Percentiles rank a stretch among this genome's conserved stretches.
phyloP scores from a whole-genome alignment of 192 early-diverging fungal species.

The Coemansia sp. region DNA sequence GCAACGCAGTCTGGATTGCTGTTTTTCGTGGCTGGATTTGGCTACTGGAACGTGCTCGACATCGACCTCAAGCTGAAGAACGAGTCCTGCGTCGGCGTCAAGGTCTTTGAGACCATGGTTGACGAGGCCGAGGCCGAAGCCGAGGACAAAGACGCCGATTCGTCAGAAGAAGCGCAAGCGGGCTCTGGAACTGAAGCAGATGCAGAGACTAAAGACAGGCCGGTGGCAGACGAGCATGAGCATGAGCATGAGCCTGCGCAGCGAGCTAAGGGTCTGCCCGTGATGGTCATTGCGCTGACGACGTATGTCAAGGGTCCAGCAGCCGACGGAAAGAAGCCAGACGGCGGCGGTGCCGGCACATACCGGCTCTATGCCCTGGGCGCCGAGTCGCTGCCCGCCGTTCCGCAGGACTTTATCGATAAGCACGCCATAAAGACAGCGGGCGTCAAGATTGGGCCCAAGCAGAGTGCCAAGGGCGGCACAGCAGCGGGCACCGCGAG shows the following conservation, averaged over 20 bases:
- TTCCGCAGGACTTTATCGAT: constrained; percentile 33
- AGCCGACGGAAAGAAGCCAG: constrained; percentile 2
- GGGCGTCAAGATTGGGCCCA: neutral
- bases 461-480: no score
- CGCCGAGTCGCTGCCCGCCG: constrained; percentile 31
- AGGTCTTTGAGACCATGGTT: constrained; percentile 43
- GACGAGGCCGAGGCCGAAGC: neutral
- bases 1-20: constrained; percentile 42
- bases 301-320: constrained; percentile 44
- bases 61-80: constrained; percentile 30
- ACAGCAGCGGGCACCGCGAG: neutral
- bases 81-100: constrained; percentile 50
- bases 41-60: constrained; percentile 52
- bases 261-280: constrained; percentile 15
- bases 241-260: constrained; percentile 4
- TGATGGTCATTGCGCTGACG: constrained; percentile 38
- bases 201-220: no score
- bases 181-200: neutral
- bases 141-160: neutral
- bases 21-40: constrained; percentile 50
- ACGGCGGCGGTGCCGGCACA: constrained; percentile 16
- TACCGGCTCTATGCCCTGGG: constrained; percentile 48
- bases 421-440: constrained; percentile 14
- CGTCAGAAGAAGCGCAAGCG: neutral
- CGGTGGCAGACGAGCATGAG: constrained; percentile 1